Evolutionary conservation across 345 rosid species (phyloP).

Genomic region (Abelmoschus esculentus): DNA sequence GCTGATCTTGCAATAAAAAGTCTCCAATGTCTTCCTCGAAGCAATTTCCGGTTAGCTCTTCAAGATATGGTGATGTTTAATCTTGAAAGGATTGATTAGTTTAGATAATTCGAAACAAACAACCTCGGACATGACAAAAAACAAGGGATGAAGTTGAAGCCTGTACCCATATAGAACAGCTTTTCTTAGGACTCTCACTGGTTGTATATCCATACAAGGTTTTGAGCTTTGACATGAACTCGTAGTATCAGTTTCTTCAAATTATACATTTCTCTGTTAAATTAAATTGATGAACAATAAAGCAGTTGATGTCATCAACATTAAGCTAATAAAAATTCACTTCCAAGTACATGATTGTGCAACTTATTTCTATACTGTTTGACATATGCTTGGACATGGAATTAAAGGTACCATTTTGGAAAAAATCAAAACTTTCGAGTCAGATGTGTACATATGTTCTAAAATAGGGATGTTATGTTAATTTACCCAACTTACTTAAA

Average conservation of each 20-base stretch:
- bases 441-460: background rate
- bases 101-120: background rate
- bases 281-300: conserved; percentile 10
- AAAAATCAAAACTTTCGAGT: background rate
- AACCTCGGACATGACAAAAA: background rate
- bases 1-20: conserved; percentile 69
- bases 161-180: conserved; percentile 1
- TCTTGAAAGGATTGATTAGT: conserved; percentile 78
- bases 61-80: conserved; percentile 83
- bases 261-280: conserved; percentile 4
- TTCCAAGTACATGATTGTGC: background rate
- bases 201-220: conserved; percentile 24
- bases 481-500: background rate
- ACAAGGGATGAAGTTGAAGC: background rate
- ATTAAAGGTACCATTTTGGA: background rate
- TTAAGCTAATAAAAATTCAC: background rate
- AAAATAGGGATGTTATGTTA: background rate
- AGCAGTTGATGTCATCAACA: conserved; percentile 4
- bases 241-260: conserved; percentile 14
- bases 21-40: conserved; percentile 58
- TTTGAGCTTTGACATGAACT: conserved; percentile 28
- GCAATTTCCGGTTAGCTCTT: conserved; percentile 50
- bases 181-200: conserved; percentile 1
- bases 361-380: background rate
- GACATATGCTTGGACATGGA: too few species aligned